Evolutionary conservation across 1,284 basidiomycete genomes (phyloP).

Genomic region (Microbotryum violaceum): DNA sequence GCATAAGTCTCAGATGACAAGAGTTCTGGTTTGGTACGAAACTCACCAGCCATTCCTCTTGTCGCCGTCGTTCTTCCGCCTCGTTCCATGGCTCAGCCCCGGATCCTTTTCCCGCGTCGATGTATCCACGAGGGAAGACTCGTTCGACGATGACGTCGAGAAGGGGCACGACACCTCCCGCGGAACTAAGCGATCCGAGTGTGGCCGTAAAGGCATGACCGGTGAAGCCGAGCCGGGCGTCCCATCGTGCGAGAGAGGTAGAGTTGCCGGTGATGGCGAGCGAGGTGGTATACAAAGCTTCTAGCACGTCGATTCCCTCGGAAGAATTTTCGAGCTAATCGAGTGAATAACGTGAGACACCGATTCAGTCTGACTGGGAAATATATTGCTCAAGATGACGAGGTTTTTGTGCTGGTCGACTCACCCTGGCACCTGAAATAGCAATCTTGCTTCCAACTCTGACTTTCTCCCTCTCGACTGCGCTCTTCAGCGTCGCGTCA

Average conservation of each 20-base stretch:
- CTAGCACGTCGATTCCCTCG: constrained; percentile 74
- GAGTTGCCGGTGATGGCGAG: constrained; percentile 75
- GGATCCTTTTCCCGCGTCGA: constrained; percentile 48
- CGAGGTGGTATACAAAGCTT: constrained; percentile 51
- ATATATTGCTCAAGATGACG: background rate
- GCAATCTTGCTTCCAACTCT: constrained; percentile 73
- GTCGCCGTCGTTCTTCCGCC: constrained; percentile 57
- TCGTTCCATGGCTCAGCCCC: constrained; percentile 57
- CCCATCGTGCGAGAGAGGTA: constrained; percentile 76
- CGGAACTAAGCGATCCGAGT: constrained; percentile 66
- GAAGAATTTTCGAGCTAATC: constrained; percentile 60
- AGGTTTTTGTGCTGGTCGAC: constrained; percentile 30
- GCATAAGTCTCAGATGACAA: constrained; percentile 42
- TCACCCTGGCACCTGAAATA: constrained; percentile 67
- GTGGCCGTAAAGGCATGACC: constrained; percentile 58
- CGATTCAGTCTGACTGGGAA: background rate
- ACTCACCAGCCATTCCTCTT: constrained; percentile 63
- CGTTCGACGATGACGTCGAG: constrained; percentile 70
- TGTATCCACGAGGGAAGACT: constrained; percentile 45
- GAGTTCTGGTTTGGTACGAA: background rate
- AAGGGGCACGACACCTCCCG: constrained; percentile 69
- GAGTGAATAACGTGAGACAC: background rate
- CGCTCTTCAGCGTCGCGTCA: constrained; percentile 54
- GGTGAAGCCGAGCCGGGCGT: constrained; percentile 72
- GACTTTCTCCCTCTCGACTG: constrained; percentile 59